Percentiles rank a stretch among this genome's conserved stretches.
Conservation (phyloP, 2,329 filamentous ascomycete species). For the Fusarium lateritium region DNA sequence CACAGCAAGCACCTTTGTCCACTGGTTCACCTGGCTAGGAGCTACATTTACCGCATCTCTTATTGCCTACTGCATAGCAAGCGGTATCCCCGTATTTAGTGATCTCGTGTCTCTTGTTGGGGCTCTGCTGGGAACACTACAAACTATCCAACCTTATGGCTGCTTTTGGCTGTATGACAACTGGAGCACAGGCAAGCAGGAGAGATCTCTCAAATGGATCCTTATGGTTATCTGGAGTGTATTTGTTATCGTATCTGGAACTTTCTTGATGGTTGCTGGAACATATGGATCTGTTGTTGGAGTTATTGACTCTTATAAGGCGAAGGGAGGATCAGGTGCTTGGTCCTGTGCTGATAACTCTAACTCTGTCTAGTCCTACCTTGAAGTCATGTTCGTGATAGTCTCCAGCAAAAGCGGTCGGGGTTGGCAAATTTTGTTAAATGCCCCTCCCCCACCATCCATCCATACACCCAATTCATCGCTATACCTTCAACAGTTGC, state of each 20-base stretch:
- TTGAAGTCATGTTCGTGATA: background rate
- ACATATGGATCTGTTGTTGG: conserved; percentile 60
- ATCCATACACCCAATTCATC: background rate
- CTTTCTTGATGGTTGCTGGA: conserved; percentile 60
- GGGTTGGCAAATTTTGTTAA: conserved; percentile 32
- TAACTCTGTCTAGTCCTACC: conserved; percentile 37
- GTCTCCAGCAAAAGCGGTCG: conserved; percentile 35
- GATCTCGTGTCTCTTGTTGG: conserved; percentile 49
- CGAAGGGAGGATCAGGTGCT: conserved; percentile 53
- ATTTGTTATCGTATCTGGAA: conserved; percentile 34
- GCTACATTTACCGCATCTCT: conserved; percentile 44
- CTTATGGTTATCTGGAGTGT: conserved; percentile 23
- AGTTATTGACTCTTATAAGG: conserved; percentile 53
- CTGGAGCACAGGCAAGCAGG: conserved; percentile 29
- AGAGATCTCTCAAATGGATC: conserved; percentile 6
- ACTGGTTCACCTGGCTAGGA: conserved; percentile 52
- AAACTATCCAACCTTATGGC: conserved; percentile 48
- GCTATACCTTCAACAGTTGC: background rate
- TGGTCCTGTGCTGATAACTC: conserved; percentile 63
- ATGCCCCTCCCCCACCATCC: conserved; percentile 31
- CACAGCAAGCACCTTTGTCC: conserved; percentile 46
- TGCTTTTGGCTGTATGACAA: conserved; percentile 51
- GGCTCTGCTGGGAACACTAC: conserved; percentile 47
- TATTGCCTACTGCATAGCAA: conserved; percentile 48
- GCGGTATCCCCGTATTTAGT: conserved; percentile 43